Percentiles rank a stretch among this genome's conserved stretches.
Conservation (phyloP, 441 rosid species). For the Syzygium malaccense region DNA sequence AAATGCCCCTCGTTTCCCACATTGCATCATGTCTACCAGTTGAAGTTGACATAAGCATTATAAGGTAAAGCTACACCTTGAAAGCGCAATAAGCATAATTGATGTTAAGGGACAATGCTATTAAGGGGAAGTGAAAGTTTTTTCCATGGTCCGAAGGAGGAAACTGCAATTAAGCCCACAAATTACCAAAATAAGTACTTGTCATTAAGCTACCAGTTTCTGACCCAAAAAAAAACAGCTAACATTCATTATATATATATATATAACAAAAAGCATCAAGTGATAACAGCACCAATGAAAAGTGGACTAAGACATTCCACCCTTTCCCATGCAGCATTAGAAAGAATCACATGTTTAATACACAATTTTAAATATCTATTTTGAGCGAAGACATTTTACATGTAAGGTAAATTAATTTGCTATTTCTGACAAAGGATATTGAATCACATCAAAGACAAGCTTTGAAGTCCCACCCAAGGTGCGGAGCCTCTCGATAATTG, state of each 20-base stretch:
- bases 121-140: neutral
- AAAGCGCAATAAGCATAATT: neutral
- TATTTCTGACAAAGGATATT: slow-evolving; percentile 67
- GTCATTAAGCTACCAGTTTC: neutral
- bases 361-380: neutral
- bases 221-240: neutral
- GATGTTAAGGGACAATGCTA: neutral
- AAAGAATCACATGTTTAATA: neutral
- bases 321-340: neutral
- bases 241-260: neutral
- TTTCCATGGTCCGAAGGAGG: neutral
- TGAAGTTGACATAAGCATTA: neutral
- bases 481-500: slow-evolving; percentile 76
- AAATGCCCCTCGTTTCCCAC: neutral
- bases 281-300: neutral
- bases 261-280: neutral
- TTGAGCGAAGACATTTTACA: neutral
- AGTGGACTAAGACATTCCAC: neutral
- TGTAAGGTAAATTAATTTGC: neutral
- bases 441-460: slow-evolving; percentile 86
- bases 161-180: neutral
- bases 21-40: neutral
- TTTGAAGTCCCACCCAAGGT: slow-evolving; percentile 80
- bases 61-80: neutral
- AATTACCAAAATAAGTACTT: neutral